phyloP scores from a whole-genome alignment of 148 eudicot genomes.

The Rhododendron molle region DNA sequence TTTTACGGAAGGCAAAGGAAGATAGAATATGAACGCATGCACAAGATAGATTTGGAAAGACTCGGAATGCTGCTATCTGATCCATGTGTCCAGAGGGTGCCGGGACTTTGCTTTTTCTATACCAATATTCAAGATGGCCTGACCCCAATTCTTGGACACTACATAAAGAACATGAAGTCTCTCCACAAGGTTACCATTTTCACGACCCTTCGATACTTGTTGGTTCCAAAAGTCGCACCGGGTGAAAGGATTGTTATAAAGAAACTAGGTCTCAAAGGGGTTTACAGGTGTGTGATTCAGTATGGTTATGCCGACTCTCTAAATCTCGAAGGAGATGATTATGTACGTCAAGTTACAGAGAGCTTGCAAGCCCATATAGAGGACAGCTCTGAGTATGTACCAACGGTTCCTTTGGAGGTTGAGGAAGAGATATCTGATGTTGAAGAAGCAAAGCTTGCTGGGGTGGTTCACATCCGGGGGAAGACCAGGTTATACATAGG shows the following conservation, averaged over 20 bases:
- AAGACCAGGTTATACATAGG: slow-evolving; percentile 62
- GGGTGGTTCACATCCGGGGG: slow-evolving; percentile 58
- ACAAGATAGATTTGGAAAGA: slow-evolving; percentile 45
- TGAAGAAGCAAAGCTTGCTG: slow-evolving; percentile 48
- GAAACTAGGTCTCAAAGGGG: slow-evolving; percentile 41
- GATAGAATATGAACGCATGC: slow-evolving; percentile 38
- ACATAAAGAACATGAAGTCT: slow-evolving; percentile 59
- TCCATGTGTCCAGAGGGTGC: slow-evolving; percentile 54
- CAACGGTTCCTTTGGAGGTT: slow-evolving; percentile 8
- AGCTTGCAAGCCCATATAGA: slow-evolving; percentile 31
- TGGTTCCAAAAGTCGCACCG: slow-evolving; percentile 53
- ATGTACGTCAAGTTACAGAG: slow-evolving; percentile 40
- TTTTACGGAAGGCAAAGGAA: slow-evolving; percentile 59
- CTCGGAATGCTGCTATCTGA: slow-evolving; percentile 39
- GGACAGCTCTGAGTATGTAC: slow-evolving; percentile 8
- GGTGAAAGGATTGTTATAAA: slow-evolving; percentile 41
- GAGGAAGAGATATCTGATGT: slow-evolving; percentile 36
- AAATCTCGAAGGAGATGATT: slow-evolving; percentile 42
- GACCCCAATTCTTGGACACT: slow-evolving; percentile 61
- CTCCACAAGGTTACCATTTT: slow-evolving; percentile 55
- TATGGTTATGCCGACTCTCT: slow-evolving; percentile 61
- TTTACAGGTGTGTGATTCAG: slow-evolving; percentile 53
- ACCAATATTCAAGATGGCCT: slow-evolving; percentile 65
- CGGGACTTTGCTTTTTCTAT: slow-evolving; percentile 67
- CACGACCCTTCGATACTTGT: slow-evolving; percentile 50